Conservation (phyloP, 2,329 filamentous ascomycete species). For the Ceratocystis eucalypticola region DNA sequence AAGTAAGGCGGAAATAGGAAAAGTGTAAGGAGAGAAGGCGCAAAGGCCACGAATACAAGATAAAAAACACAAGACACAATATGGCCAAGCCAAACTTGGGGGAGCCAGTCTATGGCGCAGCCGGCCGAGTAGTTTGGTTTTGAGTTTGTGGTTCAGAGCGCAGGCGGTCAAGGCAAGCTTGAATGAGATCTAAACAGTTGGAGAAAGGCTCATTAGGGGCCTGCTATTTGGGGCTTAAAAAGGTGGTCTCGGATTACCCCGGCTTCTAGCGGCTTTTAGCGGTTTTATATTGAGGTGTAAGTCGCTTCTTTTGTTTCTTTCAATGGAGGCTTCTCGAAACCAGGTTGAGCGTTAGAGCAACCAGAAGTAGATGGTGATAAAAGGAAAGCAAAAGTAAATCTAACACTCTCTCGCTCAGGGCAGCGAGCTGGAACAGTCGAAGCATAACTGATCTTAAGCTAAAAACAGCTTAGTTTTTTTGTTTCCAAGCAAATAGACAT, state of each 20-base stretch:
- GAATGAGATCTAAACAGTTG: background rate
- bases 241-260: background rate
- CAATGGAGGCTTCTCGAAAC: background rate
- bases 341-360: background rate
- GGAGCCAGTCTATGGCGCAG: background rate
- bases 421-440: background rate
- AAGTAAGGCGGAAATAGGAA: background rate
- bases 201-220: background rate
- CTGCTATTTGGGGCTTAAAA: background rate
- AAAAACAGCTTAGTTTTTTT: background rate
- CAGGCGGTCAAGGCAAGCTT: background rate
- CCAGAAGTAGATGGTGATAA: background rate
- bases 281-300: background rate
- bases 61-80: background rate
- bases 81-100: background rate
- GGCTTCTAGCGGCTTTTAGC: background rate
- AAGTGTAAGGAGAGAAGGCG: background rate
- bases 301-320: background rate
- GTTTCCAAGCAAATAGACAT: background rate
- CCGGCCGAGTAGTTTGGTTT: background rate
- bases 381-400: background rate
- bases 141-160: background rate
- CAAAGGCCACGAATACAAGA: background rate
- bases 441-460: background rate
- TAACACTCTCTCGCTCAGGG: background rate